These are phyloP conservation scores for Ceratocystis papillata DNA, from an alignment of 2,329 filamentous ascomycete species.

Conservation along the genomic window DNA sequence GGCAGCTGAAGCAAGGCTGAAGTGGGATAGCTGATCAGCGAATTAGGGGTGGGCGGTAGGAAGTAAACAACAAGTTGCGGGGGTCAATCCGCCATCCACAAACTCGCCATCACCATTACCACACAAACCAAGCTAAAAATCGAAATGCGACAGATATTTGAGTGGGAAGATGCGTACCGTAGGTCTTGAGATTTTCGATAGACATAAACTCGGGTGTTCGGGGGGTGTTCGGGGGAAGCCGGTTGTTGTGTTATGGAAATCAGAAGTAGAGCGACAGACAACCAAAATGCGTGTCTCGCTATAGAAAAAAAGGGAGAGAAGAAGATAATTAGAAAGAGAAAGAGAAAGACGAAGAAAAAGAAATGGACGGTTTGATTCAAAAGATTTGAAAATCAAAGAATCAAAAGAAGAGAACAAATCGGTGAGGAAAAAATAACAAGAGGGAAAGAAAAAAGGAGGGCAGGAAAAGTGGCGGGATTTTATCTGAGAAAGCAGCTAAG, in stretches of 20 bases:
- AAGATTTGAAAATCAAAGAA: slow-evolving; percentile 13
- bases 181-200: slow-evolving; percentile 97
- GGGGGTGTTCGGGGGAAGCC: slow-evolving; percentile 46
- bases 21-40: neutral
- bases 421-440: slow-evolving; percentile 28
- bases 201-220: slow-evolving; percentile 85
- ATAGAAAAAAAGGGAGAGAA: slow-evolving; percentile 22
- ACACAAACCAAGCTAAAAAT: neutral
- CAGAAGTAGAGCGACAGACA: slow-evolving; percentile 42
- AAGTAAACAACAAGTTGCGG: neutral
- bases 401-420: slow-evolving; percentile 26
- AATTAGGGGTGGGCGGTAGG: slow-evolving; percentile 14
- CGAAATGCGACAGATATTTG: too few species aligned
- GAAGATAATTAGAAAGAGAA: neutral
- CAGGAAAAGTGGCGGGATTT: slow-evolving; percentile 22
- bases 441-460: slow-evolving; percentile 18
- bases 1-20: neutral
- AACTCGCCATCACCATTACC: neutral
- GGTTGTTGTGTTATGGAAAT: slow-evolving; percentile 35
- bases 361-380: slow-evolving; percentile 25
- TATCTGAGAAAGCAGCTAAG: neutral
- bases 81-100: neutral
- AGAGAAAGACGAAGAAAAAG: neutral
- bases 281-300: slow-evolving; percentile 40
- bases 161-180: slow-evolving; percentile 51